Evolutionary conservation across 371 early-diverging fungal genomes (phyloP), one percentile per base, ranked within the genome.

Genomic region (Apophysomyces trapeziformis): DNA sequence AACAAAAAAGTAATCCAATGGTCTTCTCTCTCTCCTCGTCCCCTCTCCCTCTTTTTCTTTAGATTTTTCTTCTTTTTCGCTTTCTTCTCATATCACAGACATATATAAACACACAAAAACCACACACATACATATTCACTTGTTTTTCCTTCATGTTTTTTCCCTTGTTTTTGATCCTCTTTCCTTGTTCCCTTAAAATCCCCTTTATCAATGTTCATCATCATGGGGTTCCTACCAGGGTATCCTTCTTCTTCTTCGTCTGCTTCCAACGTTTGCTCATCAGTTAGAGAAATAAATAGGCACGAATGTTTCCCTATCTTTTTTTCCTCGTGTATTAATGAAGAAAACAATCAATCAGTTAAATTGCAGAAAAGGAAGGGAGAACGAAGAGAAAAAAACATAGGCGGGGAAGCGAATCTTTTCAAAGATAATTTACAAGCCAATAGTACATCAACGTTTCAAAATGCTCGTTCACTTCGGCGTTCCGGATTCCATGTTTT

Each of bases 371-470:
- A 61, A 57, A 57, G 56, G 37, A 44, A 38, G 47, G 38, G 66
- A 21, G 32, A n/a, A 18, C 8, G 54, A 50, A 50, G 54, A 26
- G 54, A 11, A 1, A 14, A 50, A 26, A 21, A 50, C 0, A n/a
- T 21, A 26, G 32, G 32, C 32, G 32, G 32, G 32, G 32, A 26
- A 26, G 32, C 32, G 32, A 26, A 26, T 26, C 32, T 26, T 26
- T 26, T 26, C 75, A 89, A 38, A 89, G 71, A 63, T 85, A 84
- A 60, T 88, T 87, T n/a, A 80, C 62, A 16, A 92, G 69, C 85
- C 90, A 90, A 71, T 82, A 90, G 61, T 88, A 87, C 86, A 91
- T 85, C 38, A 92, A 69, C 0, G 91, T 92, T 69, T 94, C 93
- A 84, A 89, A 94, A 66, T 94, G 92, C 64, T 93, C 93, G 59